These are phyloP conservation scores for Fusarium piperis DNA, from an alignment of 2,329 filamentous ascomycete species.

Conservation along the genomic window DNA sequence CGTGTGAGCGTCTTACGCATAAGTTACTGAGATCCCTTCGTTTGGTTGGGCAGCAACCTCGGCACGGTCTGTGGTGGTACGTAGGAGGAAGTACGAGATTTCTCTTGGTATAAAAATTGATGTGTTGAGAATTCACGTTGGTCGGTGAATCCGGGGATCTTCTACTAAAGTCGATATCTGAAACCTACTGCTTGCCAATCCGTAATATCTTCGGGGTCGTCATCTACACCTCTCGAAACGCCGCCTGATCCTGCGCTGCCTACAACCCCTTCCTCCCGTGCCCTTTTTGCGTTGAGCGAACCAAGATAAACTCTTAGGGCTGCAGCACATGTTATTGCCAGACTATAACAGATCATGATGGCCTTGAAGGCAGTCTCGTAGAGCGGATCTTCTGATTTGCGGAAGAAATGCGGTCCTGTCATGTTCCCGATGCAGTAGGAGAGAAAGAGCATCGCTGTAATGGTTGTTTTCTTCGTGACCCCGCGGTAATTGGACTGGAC, in stretches of 20 bases:
- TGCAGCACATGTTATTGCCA: conserved; percentile 57
- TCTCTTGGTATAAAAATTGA: background rate
- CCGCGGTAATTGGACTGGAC: conserved; percentile 66
- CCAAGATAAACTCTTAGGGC: conserved; percentile 59
- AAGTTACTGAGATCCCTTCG: background rate
- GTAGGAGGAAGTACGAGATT: background rate
- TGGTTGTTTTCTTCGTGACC: conserved; percentile 69
- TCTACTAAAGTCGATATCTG: conserved; percentile 60
- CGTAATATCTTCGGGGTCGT: conserved; percentile 65
- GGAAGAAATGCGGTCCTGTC: conserved; percentile 65
- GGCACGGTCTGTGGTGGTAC: background rate
- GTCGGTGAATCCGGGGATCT: background rate
- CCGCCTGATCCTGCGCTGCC: conserved; percentile 56
- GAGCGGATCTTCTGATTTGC: conserved; percentile 57
- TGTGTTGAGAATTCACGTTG: background rate
- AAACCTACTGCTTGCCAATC: conserved; percentile 70
- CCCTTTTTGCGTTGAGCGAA: conserved; percentile 55
- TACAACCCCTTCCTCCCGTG: conserved; percentile 54
- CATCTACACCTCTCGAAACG: conserved; percentile 45
- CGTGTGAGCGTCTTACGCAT: background rate
- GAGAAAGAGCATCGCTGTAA: conserved; percentile 64
- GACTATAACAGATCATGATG: conserved; percentile 66
- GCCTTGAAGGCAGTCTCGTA: conserved; percentile 64
- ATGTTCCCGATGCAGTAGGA: conserved; percentile 67
- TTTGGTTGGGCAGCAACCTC: background rate